Evolutionary conservation across 371 early-diverging fungal species (phyloP), one percentile per base, ranked within the genome.

Genomic region (Mortierella sp.): DNA sequence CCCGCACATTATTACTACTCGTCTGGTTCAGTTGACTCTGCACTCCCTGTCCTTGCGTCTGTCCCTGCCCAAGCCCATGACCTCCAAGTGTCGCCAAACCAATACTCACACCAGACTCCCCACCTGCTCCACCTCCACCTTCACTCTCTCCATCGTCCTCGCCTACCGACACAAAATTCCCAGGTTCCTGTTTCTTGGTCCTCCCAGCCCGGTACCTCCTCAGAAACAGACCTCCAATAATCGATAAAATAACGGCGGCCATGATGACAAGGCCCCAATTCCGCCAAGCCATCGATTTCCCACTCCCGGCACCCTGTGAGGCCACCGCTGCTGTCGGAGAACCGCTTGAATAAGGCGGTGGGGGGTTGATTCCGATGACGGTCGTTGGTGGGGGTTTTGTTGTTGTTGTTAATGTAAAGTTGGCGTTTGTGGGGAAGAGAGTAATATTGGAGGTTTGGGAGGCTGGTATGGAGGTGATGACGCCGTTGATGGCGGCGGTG

Each of bases 101-200:
- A 26, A 84, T 75, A 69, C 69, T 72, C n/a, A 57, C 64, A 13
- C 64, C 70, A 1, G 31, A 71, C 0, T 55, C 74, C 21, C 50
- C 59, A 9, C 44, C 28, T 46, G 46, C 70, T 19, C 73, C 73
- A 37, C 69, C 76, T 16, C 61, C n/a, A n/a, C n/a, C 46, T 21
- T 71, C 76, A 34, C 54, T 61, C 55, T 79, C 83, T 0, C 72
- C 75, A 54, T 85, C 81, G 54, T 85, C 86, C 50, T 85, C 86
- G 48, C 75, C 81, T 6, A 85, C 79, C 0, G 76, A 71, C 4
- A 81, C 67, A 76, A 85, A 85, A 34, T 54, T 72, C n/a, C 83
- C 74, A 0, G 86, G 86, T 21, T 85, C 86, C 59, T 85, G 86
- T 40, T 85, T 85, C 79, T 85, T 85, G 43, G 69, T 40, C 57